A percentile compares a stretch with the other conserved stretches of the same genome.
Conservation (phyloP, 768 basidiomycete genomes). For the Russula olivacea region DNA sequence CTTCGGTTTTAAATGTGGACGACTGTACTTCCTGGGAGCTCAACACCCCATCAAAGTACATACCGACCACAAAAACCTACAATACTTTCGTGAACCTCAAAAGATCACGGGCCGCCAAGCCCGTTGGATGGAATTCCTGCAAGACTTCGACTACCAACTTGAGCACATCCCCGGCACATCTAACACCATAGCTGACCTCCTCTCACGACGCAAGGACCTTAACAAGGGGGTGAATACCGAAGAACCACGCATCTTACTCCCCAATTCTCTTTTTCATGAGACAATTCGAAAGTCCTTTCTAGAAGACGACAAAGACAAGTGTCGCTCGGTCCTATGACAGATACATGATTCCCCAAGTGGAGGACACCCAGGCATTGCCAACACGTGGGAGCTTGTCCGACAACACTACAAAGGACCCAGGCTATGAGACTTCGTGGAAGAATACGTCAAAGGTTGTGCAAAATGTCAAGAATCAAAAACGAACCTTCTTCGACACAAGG, state of each 20-base stretch:
- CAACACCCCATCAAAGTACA: too few relatives aligned
- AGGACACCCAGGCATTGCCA: background rate
- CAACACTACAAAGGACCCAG: background rate
- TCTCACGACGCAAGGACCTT: background rate
- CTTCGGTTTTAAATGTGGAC: too few relatives aligned
- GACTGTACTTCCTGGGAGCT: too few relatives aligned
- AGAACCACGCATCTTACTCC: too few relatives aligned
- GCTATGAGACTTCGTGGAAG: background rate
- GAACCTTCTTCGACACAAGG: rapidly evolving
- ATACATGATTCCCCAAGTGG: background rate
- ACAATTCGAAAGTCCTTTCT: too few relatives aligned
- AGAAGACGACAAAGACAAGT: too few relatives aligned
- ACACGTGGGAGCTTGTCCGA: background rate
- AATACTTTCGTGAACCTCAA: background rate
- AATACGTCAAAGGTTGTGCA: too few relatives aligned
- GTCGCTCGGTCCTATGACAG: background rate
- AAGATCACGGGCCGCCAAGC: background rate
- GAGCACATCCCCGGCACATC: rapidly evolving
- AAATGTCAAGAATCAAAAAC: too few relatives aligned
- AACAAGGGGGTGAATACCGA: too few relatives aligned
- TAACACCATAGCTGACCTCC: background rate
- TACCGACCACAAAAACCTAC: too few relatives aligned
- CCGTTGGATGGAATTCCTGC: background rate
- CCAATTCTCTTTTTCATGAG: too few relatives aligned
- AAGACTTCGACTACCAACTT: background rate